These are phyloP conservation scores for Hemisphaericaspora nanyangensis DNA, from an alignment of 805 yeast species.

Conservation along the genomic window DNA sequence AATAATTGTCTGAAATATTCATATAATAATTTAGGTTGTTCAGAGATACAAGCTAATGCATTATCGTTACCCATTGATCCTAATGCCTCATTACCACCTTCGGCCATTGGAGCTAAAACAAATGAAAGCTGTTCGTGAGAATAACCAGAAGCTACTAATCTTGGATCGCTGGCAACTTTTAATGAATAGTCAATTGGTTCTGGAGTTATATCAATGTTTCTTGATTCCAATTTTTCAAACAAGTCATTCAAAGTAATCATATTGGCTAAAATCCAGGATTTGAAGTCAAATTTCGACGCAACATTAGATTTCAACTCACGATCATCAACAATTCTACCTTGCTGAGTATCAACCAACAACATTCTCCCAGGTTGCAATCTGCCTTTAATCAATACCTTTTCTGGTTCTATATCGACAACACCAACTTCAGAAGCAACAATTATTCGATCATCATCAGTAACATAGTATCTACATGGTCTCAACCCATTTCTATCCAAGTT, in stretches of 20 bases:
- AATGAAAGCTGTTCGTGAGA: constrained; percentile 88
- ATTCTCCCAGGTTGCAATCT: constrained; percentile 94
- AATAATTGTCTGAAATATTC: constrained; percentile 95
- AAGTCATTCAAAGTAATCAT: constrained; percentile 81
- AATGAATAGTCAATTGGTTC: constrained; percentile 24
- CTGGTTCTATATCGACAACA: constrained; percentile 85
- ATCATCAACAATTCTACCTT: constrained; percentile 91
- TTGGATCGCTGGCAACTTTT: constrained; percentile 75
- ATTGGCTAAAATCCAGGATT: constrained; percentile 87
- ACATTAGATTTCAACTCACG: constrained; percentile 78
- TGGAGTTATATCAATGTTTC: constrained; percentile 24
- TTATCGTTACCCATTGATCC: constrained; percentile 99
- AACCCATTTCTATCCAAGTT: constrained; percentile 95
- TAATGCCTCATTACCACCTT: constrained; percentile 90
- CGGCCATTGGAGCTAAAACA: constrained; percentile 91
- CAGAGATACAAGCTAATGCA: constrained; percentile 90
- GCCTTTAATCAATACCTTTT: constrained; percentile 81
- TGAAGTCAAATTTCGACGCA: constrained; percentile 82
- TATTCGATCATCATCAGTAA: constrained; percentile 91
- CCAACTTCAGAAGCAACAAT: constrained; percentile 99
- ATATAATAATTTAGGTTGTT: constrained; percentile 84
- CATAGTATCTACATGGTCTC: constrained; percentile 96
- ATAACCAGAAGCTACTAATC: constrained; percentile 84
- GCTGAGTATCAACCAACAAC: constrained; percentile 90
- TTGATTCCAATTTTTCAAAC: constrained; percentile 49